Percentiles rank a stretch among this genome's conserved stretches.
Evolutionary conservation across 192 early-diverging fungal genomes (phyloP).

Genomic region (Gamsiella multidivaricata): DNA sequence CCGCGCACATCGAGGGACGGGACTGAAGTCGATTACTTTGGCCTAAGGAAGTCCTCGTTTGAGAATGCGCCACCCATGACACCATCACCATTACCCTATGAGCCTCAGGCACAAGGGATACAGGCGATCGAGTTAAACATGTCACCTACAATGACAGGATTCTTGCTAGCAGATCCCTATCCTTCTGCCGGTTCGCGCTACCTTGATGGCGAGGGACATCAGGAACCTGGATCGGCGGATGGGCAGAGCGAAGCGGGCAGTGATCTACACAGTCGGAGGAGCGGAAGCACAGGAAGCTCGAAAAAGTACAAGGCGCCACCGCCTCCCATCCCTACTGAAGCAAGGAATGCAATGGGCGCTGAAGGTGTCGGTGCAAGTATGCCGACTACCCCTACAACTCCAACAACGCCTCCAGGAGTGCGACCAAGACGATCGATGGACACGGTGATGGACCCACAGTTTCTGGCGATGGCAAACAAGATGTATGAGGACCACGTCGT

Average conservation of each 20-base stretch:
- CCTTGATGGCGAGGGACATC: slow-evolving; percentile 10
- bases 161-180: slow-evolving; percentile 50
- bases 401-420: slow-evolving; percentile 44
- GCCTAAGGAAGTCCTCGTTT: slow-evolving; percentile 12
- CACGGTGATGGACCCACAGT: slow-evolving; percentile 24
- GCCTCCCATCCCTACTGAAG: slow-evolving; percentile 40
- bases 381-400: slow-evolving; percentile 32
- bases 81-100: slow-evolving; percentile 22
- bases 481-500: slow-evolving; percentile 44
- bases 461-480: slow-evolving; percentile 41
- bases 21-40: slow-evolving; percentile 34
- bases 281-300: slow-evolving; percentile 2
- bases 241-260: background rate
- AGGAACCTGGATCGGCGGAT: slow-evolving; percentile 6
- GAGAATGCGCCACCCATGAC: slow-evolving; percentile 23
- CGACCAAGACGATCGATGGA: slow-evolving; percentile 46
- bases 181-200: slow-evolving; percentile 36
- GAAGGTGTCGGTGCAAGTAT: background rate
- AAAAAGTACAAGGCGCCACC: slow-evolving; percentile 48
- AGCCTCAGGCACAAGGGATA: slow-evolving; percentile 18
- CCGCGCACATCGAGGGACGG: slow-evolving; percentile 22
- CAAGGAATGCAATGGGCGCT: background rate
- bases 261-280: too few relatives aligned
- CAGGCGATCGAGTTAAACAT: slow-evolving; percentile 8
- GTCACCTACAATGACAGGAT: slow-evolving; percentile 35